These are phyloP conservation scores for Glonium stellatum DNA, from an alignment of 495 filamentous ascomycete species.

Conservation along the genomic window DNA sequence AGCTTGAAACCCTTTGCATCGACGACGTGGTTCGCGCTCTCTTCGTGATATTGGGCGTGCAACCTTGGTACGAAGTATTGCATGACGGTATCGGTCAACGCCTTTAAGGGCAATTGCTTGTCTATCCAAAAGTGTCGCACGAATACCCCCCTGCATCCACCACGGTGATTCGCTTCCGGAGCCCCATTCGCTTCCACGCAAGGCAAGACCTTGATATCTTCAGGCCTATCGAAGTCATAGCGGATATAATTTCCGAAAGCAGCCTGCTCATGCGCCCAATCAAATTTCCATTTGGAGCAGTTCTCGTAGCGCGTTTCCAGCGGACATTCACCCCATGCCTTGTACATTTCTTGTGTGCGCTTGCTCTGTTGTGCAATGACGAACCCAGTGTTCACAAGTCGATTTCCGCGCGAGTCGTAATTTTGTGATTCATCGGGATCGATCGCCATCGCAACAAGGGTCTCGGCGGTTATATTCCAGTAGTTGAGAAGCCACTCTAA, in stretches of 20 bases:
- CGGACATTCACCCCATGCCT: conserved; percentile 38
- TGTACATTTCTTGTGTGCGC: conserved; percentile 36
- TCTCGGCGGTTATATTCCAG: conserved; percentile 42
- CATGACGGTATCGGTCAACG: conserved; percentile 19
- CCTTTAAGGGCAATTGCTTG: conserved; percentile 15
- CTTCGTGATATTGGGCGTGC: conserved; percentile 17
- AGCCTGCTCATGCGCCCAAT: conserved; percentile 39
- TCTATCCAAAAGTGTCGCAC: conserved; percentile 29
- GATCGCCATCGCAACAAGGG: conserved; percentile 42
- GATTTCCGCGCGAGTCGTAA: conserved; percentile 31
- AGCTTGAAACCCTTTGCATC: conserved; percentile 24
- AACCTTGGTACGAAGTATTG: conserved; percentile 26
- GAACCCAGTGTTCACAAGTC: conserved; percentile 40
- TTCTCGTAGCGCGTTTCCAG: conserved; percentile 29
- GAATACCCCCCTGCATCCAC: conserved; percentile 26
- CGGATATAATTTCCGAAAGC: conserved; percentile 38
- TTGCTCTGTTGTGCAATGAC: conserved; percentile 37
- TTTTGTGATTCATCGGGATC: conserved; percentile 30
- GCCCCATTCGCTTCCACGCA: conserved; percentile 38
- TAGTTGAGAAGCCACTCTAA: conserved; percentile 51
- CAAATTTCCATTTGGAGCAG: conserved; percentile 32
- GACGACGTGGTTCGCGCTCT: conserved; percentile 13
- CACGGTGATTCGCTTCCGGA: conserved; percentile 18
- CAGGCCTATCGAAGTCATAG: conserved; percentile 33
- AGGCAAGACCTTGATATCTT: conserved; percentile 37